Evolutionary conservation across 345 rosid species (phyloP).

Genomic region (Camelina neglecta): DNA sequence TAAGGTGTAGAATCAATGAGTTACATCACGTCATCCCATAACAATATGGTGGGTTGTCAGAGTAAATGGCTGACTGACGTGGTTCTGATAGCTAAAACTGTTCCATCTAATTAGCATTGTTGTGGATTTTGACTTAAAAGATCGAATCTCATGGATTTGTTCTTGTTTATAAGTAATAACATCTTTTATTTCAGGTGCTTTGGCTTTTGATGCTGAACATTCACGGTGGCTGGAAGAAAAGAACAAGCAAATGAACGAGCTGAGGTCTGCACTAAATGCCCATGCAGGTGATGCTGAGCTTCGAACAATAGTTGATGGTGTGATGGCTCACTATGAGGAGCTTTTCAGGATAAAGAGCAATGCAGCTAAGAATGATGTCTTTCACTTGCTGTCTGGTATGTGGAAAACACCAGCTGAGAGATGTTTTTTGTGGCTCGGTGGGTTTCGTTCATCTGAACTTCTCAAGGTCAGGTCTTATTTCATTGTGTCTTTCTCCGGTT

Average conservation of each 20-base stretch:
- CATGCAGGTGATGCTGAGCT: constrained; percentile 98
- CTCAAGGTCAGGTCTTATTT: constrained; percentile 68
- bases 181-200: constrained; percentile 70
- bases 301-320: constrained; percentile 78
- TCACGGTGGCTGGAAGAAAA: constrained; percentile 95
- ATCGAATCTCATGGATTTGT: constrained; percentile 6
- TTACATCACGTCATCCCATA: constrained; percentile 14
- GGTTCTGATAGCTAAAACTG: constrained; percentile 17
- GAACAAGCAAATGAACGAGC: constrained; percentile 80
- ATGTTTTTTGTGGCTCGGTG: constrained; percentile 99
- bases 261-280: constrained; percentile 89
- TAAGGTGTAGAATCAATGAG: constrained; percentile 16
- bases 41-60: background rate
- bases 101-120: background rate
- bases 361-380: constrained; percentile 96
- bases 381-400: constrained; percentile 97
- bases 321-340: constrained; percentile 93
- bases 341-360: constrained; percentile 91
- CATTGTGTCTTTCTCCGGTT: background rate
- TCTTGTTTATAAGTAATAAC: constrained; percentile 18
- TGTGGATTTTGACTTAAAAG: background rate
- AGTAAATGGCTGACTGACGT: background rate
- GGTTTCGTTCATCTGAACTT: constrained; percentile 97
- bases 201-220: constrained; percentile 96
- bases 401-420: constrained; percentile 99